Percentiles rank a stretch among this genome's conserved stretches.
Evolutionary conservation across 805 yeast genomes (phyloP).

Genomic region (Metschnikowia bowlesiae): DNA sequence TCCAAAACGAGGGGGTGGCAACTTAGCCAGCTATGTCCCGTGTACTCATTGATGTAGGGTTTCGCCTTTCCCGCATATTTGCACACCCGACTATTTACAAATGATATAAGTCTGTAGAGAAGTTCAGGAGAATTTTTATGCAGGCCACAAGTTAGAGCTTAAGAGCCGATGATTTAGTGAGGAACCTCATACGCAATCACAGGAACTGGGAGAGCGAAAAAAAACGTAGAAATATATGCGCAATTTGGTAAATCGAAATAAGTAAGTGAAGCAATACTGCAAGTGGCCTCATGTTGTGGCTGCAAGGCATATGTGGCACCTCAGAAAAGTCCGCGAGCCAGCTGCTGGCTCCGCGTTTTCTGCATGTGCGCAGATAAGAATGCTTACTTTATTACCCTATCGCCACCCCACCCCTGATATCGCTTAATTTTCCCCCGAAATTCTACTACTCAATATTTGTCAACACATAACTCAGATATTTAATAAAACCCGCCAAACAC

Average conservation of each 20-base stretch:
- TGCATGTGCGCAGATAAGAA: slow-evolving; percentile 2
- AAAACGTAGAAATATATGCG: not conserved
- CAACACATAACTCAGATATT: not conserved
- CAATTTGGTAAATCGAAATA: not conserved
- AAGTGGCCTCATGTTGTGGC: not conserved
- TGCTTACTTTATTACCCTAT: not conserved
- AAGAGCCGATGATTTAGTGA: too few relatives aligned
- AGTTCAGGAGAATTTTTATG: too few relatives aligned
- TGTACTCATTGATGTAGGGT: too few relatives aligned
- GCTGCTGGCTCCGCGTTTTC: slow-evolving; percentile 5
- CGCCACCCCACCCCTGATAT: not conserved
- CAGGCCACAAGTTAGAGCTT: too few relatives aligned
- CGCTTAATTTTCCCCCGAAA: not conserved
- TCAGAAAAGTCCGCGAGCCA: not conserved
- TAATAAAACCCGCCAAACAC: not conserved
- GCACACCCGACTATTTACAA: too few relatives aligned
- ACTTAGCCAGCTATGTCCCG: too few relatives aligned
- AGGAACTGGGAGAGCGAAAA: too few relatives aligned
- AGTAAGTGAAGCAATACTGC: not conserved
- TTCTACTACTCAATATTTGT: not conserved
- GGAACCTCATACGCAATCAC: too few relatives aligned
- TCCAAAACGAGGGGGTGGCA: too few relatives aligned
- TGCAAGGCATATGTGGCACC: not conserved
- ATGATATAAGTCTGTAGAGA: too few relatives aligned
- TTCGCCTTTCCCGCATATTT: too few relatives aligned